Evolutionary conservation across 2,329 filamentous ascomycete genomes (phyloP).

Genomic region (Nemania serpens): DNA sequence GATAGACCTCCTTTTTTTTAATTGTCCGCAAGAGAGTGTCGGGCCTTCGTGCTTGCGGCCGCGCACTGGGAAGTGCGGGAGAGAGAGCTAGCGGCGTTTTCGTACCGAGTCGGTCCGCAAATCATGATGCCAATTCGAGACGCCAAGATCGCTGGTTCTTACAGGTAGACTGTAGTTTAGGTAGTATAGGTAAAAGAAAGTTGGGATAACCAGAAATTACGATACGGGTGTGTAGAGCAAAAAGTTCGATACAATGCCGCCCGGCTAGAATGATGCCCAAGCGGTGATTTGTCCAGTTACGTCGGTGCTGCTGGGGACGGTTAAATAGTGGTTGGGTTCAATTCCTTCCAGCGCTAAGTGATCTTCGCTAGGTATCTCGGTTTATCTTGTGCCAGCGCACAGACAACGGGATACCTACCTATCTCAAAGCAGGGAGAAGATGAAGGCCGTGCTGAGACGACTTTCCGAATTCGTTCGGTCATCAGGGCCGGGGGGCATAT

Average conservation of each 20-base stretch:
- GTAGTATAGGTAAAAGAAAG: too few relatives aligned
- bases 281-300: not conserved
- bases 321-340: too few relatives aligned
- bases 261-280: not conserved
- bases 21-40: not conserved
- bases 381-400: constrained; percentile 2
- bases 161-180: too few relatives aligned
- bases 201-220: too few relatives aligned
- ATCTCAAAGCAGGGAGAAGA: constrained; percentile 1
- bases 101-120: not conserved
- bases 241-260: not conserved
- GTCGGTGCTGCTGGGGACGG: too few relatives aligned
- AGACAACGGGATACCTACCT: not conserved
- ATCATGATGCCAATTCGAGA: not conserved
- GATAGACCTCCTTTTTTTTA: too few relatives aligned
- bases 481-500: constrained; percentile 6
- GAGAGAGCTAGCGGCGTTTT: not conserved
- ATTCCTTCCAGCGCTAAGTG: too few relatives aligned
- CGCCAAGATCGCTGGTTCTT: not conserved
- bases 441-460: constrained; percentile 1
- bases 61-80: not conserved
- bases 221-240: too few relatives aligned
- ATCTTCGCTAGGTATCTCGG: too few relatives aligned
- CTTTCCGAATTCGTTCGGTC: constrained; percentile 4
- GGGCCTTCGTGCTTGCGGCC: not conserved